These are phyloP conservation scores for Fusarium verrucosum DNA, from an alignment of 2,329 filamentous ascomycete species.

Conservation along the genomic window DNA sequence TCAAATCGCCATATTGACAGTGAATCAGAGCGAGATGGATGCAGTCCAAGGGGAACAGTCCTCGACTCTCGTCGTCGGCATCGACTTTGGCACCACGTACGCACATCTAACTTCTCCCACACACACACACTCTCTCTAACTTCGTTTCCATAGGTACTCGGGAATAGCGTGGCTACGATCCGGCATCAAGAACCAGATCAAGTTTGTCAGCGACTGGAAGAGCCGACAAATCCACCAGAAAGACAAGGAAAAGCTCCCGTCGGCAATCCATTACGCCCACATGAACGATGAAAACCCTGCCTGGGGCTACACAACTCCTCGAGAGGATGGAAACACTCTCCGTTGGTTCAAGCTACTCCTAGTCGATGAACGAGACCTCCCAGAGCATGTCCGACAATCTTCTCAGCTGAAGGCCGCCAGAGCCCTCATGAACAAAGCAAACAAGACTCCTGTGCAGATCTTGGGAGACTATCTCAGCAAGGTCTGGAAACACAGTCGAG, in stretches of 20 bases:
- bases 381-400: constrained; percentile 37
- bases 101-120: not conserved
- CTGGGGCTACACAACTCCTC: constrained; percentile 50
- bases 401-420: constrained; percentile 32
- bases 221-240: constrained; percentile 29
- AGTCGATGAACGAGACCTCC: constrained; percentile 49
- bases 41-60: not conserved
- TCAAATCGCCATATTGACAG: not conserved
- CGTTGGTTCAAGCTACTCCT: constrained; percentile 57
- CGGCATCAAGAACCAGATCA: constrained; percentile 36
- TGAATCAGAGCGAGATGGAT: not conserved
- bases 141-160: constrained; percentile 46
- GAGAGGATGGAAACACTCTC: constrained; percentile 34
- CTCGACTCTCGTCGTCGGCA: constrained; percentile 19
- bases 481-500: constrained; percentile 48
- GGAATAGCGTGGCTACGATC: constrained; percentile 53
- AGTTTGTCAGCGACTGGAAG: constrained; percentile 48
- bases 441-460: constrained; percentile 44
- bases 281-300: fast-evolving
- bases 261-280: constrained; percentile 38
- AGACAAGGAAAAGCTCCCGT: constrained; percentile 50
- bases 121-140: constrained; percentile 1
- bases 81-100: constrained; percentile 33
- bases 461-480: constrained; percentile 48
- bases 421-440: not conserved